Evolutionary conservation across 2,329 filamentous ascomycete species (phyloP), one percentile per base, ranked within the genome.

Genomic region (Sordariomycetes sp.): DNA sequence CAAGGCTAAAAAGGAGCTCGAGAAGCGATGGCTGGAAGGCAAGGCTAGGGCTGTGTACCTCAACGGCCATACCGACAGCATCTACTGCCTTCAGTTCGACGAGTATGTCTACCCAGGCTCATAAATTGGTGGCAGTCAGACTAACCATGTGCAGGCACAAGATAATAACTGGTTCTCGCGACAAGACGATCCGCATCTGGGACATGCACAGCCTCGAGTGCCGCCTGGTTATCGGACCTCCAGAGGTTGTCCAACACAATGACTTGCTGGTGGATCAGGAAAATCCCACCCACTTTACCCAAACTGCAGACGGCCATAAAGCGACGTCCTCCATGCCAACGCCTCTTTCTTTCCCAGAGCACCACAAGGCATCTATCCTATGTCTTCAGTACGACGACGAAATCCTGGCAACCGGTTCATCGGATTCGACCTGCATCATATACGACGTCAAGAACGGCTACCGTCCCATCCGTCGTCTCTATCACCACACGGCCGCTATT

Each of bases 11-110:
- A 73, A 79, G 39, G 72, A 82, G 41, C 70, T 98, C 40, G 81
- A 86, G 46, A 66, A 70, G 43, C 77, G 84, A 42, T 98, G 92
- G 92, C 79, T 75, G 47, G 66, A 79, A 33, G 82, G 84, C 36
- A 79, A 80, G 44, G 85, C 87, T 8, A 80, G 77, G 30, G 81
- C 86, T 1, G 78, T 94, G 36, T 96, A 95, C 56, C 71, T 98
- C 16, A 86, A 92, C 48, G 92, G 92, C 3, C 92, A 98, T 55
- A 79, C 80, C 18, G 92, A 98, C 56, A 95, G 87, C 44, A 93
- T 98, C 37, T 98, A 98, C 62, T 98, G 92, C 58, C 75, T 94
- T 37, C 92, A 98, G 53, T 98, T 96, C 54, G 92, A 98, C 55
- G 90, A 96, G 81, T 87, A 72, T 47, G 80, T 66, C 16, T 20